Base-by-base conservation (phyloP, 208 protist species). In the Endotrypanum monterogeii region DNA sequence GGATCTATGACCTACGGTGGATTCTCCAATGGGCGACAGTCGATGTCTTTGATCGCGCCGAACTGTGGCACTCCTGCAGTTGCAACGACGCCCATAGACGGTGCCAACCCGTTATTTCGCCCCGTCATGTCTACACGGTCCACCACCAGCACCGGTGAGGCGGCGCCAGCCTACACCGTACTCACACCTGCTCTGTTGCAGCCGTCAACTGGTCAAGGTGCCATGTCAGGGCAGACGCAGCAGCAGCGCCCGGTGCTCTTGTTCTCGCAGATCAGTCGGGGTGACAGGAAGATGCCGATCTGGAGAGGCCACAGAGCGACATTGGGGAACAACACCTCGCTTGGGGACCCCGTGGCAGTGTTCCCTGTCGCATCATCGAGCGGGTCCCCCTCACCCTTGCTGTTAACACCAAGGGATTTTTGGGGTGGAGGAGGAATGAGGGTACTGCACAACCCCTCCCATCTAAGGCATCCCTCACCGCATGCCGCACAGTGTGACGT, bases 401-500 rank as follows among this genome's bases (percentile, higher is more conserved):
- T 35, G 50, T n/a, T 41, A 50, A 30, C 50, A 55, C 44, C 30
- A 32, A 28, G 8, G 30, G 50, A 51, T 8, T 23, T 57, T 30
- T 30, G 7, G 25, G 50, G 66, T 41, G 51, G 23, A 20, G 66
- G 63, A 18, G 30, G 1, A 11, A 32, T 44, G 50, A 12, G 7
- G 18, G 48, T 41, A 32, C 30, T 55, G 30, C 50, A 44, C 3
- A 32, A 30, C 5, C 32, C 32, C 2, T 18, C 71, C 62, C 75
- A 51, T 12, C 16, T 69, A 14, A n/a, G 46, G 3, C 67, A 80
- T 51, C 62, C 60, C 25, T 62, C 68, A 4, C 62, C 74, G 62
- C 69, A 41, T 52, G 75, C 71, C 37, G 54, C 69, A 55, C 68
- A 62, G 3, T 7, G 30, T 7, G 62, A 51, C 25, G 2, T 30